Evolutionary conservation across 257 asterid species (phyloP).

Genomic region (Ajuga chamaepitys): DNA sequence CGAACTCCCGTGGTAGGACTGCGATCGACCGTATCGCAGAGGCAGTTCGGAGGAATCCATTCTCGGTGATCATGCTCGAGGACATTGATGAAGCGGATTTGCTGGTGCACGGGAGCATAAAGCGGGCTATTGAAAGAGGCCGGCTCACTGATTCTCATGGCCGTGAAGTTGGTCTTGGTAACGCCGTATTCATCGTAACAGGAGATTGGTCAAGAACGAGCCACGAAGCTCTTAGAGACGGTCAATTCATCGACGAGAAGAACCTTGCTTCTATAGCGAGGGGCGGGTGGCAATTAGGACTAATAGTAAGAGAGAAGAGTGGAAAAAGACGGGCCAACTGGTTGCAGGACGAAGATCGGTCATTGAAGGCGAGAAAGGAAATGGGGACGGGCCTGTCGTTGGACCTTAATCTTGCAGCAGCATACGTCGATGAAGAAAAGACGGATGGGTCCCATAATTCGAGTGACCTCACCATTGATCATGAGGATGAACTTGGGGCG

Average conservation of each 20-base stretch:
- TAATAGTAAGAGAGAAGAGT: slow-evolving; percentile 52
- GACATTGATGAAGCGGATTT: slow-evolving; percentile 86
- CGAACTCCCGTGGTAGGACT: slow-evolving; percentile 66
- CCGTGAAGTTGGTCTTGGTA: slow-evolving; percentile 85
- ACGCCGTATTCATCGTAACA: slow-evolving; percentile 58
- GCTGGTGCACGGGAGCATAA: slow-evolving; percentile 58
- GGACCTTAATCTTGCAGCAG: slow-evolving; percentile 65
- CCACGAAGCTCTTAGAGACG: slow-evolving; percentile 27
- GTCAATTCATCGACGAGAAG: slow-evolving; percentile 35
- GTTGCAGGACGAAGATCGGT: slow-evolving; percentile 38
- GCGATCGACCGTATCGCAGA: slow-evolving; percentile 78
- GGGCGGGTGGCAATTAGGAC: slow-evolving; percentile 59
- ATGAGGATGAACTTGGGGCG: slow-evolving; percentile 54
- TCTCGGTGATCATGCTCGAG: slow-evolving; percentile 69
- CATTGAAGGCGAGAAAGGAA: slow-evolving; percentile 42
- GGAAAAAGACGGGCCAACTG: slow-evolving; percentile 50
- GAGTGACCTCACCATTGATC: slow-evolving; percentile 69
- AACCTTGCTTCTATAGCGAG: slow-evolving; percentile 36
- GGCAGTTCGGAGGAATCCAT: slow-evolving; percentile 68
- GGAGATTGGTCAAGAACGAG: slow-evolving; percentile 73
- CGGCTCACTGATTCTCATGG: slow-evolving; percentile 82
- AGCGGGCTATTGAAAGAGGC: slow-evolving; percentile 77
- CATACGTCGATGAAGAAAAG: slow-evolving; percentile 38
- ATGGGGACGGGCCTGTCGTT: slow-evolving; percentile 40
- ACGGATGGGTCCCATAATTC: slow-evolving; percentile 63